These are phyloP conservation scores for Recurvomyces mirabilis DNA, from an alignment of 495 filamentous ascomycete genomes.

Conservation along the genomic window DNA sequence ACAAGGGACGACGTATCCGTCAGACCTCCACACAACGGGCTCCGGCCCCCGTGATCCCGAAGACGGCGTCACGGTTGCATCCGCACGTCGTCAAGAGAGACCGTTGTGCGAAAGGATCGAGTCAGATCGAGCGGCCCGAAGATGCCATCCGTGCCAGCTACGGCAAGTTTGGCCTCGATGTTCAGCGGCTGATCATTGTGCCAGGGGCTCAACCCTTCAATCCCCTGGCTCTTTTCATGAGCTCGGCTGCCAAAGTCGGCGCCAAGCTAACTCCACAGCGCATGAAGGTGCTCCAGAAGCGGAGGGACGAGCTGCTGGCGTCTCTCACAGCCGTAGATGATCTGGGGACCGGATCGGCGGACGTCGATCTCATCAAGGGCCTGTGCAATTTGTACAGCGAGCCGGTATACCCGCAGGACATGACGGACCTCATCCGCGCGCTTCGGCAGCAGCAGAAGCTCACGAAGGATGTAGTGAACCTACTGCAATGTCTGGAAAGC, in stretches of 20 bases:
- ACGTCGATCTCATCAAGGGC: too few relatives aligned
- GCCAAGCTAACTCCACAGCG: too few relatives aligned
- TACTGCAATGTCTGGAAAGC: neutral
- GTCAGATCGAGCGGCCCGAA: neutral
- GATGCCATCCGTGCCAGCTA: neutral
- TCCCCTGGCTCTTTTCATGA: too few relatives aligned
- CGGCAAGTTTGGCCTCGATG: neutral
- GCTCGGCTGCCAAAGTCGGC: too few relatives aligned
- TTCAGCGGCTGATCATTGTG: neutral
- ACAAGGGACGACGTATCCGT: neutral
- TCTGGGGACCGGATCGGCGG: too few relatives aligned
- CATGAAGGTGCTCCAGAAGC: too few relatives aligned
- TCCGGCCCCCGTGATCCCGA: neutral
- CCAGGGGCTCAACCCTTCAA: neutral
- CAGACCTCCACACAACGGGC: neutral
- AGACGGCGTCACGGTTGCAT: neutral
- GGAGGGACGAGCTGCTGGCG: too few relatives aligned
- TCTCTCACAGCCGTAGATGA: too few relatives aligned
- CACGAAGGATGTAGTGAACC: neutral
- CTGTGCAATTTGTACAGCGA: too few relatives aligned
- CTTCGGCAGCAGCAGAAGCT: neutral
- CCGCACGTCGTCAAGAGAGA: neutral
- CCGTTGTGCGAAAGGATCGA: neutral
- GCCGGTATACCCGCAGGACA: neutral
- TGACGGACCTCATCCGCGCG: neutral